Conservation (phyloP, 2,329 filamentous ascomycete genomes). For the Fonsecaea monophora region DNA sequence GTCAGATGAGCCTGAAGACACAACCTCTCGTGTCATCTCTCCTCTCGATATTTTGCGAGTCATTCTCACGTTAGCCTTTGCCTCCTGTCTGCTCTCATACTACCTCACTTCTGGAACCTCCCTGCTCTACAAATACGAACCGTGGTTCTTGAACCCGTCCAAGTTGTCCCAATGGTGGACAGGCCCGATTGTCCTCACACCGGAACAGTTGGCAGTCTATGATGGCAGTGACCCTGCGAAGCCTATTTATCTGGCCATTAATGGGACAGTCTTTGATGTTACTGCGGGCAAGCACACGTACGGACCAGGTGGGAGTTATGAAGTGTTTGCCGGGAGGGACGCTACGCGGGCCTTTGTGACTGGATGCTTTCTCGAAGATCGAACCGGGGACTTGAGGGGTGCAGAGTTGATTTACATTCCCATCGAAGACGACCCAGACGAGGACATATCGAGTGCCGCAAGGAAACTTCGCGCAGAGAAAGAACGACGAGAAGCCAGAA, state of each 20-base stretch:
- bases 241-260: conserved; percentile 88
- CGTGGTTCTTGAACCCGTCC: conserved; percentile 65
- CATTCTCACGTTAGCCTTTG: conserved; percentile 69
- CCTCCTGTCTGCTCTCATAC: conserved; percentile 75
- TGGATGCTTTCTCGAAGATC: conserved; percentile 87
- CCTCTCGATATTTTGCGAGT: conserved; percentile 72
- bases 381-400: conserved; percentile 82
- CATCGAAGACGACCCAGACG: conserved; percentile 70
- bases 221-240: conserved; percentile 76
- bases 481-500: conserved; percentile 70
- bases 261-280: conserved; percentile 71
- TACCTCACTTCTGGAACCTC: conserved; percentile 74
- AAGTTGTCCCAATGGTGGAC: conserved; percentile 66
- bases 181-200: conserved; percentile 73
- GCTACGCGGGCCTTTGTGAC: conserved; percentile 89
- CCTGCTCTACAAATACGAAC: conserved; percentile 72
- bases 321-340: conserved; percentile 84
- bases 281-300: conserved; percentile 65
- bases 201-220: conserved; percentile 73
- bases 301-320: conserved; percentile 84
- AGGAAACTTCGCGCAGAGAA: conserved; percentile 62
- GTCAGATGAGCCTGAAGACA: conserved; percentile 33
- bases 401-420: conserved; percentile 83
- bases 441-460: conserved; percentile 48
- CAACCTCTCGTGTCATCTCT: conserved; percentile 46